These are phyloP conservation scores for Tephrocybe sp. DNA, from an alignment of 768 basidiomycete species.

Conservation along the genomic window DNA sequence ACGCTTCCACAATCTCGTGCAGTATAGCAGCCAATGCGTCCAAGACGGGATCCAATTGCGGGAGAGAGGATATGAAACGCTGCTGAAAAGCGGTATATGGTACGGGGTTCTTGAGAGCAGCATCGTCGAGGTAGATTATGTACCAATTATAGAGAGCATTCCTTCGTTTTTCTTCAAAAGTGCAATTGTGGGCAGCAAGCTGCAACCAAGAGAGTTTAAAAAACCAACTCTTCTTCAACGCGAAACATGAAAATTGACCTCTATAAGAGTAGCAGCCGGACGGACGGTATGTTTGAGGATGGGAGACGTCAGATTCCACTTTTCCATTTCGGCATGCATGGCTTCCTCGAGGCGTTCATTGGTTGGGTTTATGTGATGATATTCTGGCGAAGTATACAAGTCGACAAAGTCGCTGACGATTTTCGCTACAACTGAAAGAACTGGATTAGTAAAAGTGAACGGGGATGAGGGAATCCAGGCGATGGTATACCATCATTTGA, in stretches of 20 bases:
- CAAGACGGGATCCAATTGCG: not conserved
- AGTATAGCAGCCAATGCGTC: not conserved
- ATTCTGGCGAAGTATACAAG: not conserved
- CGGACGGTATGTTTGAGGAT: not conserved
- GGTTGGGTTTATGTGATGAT: not conserved
- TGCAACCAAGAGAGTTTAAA: no score
- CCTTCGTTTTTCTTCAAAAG: not conserved
- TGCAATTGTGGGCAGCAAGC: not conserved
- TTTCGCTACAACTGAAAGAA: not conserved
- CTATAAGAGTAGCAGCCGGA: not conserved
- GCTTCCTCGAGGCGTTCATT: not conserved
- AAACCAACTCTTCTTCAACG: no score
- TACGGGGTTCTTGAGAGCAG: not conserved
- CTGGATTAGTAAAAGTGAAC: not conserved
- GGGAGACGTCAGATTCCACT: not conserved
- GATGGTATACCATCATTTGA: no score
- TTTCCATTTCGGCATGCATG: not conserved
- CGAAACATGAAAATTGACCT: not conserved
- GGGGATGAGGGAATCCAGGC: no score
- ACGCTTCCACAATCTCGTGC: not conserved
- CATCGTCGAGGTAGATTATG: not conserved
- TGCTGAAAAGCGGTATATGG: not conserved
- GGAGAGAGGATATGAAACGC: not conserved
- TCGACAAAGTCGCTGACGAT: not conserved
- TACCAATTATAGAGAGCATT: not conserved